Conservation (phyloP, 495 filamentous ascomycete species). For the Penicillium turbatum region DNA sequence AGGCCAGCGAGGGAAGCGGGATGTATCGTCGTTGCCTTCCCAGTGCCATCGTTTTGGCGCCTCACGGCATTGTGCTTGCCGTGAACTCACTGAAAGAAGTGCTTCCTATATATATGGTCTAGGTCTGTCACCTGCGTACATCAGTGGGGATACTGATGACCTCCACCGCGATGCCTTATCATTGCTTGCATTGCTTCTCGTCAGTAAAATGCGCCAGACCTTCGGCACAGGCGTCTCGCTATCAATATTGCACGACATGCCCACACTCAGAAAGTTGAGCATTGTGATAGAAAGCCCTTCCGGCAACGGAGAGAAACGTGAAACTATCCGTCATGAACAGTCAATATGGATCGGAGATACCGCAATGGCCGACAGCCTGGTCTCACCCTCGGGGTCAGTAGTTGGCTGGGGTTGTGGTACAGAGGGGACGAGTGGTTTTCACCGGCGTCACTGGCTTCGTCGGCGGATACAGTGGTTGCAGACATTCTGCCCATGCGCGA, state of each 20-base stretch:
- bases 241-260: constrained; percentile 11
- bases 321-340: constrained; percentile 5
- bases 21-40: constrained; percentile 11
- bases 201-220: constrained; percentile 4
- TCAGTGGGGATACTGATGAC: no score
- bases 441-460: constrained; percentile 77
- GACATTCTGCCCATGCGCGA: constrained; percentile 5
- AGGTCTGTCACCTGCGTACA: not conserved
- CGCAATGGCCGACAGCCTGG: constrained; percentile 5
- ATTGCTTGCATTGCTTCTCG: constrained; percentile 7
- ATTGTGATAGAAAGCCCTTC: not conserved
- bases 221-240: constrained; percentile 1
- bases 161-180: constrained; percentile 13
- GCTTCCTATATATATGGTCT: constrained; percentile 15
- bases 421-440: constrained; percentile 47
- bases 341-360: constrained; percentile 8
- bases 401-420: constrained; percentile 12
- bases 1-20: constrained; percentile 7
- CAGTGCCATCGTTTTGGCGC: not conserved
- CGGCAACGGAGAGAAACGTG: not conserved
- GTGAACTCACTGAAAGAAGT: not conserved
- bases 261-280: not conserved
- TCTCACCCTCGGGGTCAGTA: not conserved
- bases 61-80: not conserved
- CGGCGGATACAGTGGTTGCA: constrained; percentile 45